Evolutionary conservation across 257 asterid species (phyloP), one percentile per base, ranked within the genome.

Genomic region (Craterostigma plantagineum): DNA sequence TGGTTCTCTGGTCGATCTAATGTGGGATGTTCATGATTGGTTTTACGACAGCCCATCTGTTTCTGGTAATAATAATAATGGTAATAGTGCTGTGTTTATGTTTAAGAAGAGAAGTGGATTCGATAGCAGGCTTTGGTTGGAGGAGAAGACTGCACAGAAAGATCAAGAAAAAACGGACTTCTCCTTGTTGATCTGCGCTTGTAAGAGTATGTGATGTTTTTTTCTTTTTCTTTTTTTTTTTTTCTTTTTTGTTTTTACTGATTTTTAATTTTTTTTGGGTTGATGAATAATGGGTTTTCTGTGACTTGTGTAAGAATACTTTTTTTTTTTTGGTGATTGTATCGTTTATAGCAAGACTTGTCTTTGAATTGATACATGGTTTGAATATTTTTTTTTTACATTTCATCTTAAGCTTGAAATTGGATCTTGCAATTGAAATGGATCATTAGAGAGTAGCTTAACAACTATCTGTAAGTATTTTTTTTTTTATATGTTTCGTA

Each of bases 1-100:
- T 46, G 98, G 98, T 1, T 62, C 79, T 65, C 39, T 79, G 33
- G 69, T 90, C 44, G 98, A 90, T 69, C 61, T 83, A 8, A 67
- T 90, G 94, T 90, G 98, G 98, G 98, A 90, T 58, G 93, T 79
- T 33, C 92, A 83, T 52, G 94, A 67, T 33, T 83, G 95, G 98
- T 77, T 90, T 43, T 66, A 68, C 18, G 60, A 60, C 45, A 53
- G 78, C 8, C 57, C 34, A 12, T 44, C 83, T 14, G 30, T 2
- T 6, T 23, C 30, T 6, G 30, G 30, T 2, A 23, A 23, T 23
- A 23, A 6, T 23, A 23, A 23, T n/a, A n/a, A n/a, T 23, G 6
- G 30, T 23, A 79, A 81, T 3, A 48, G 34, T 16, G 98, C 84
- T 0, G 93, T 79, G 44, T 90, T 90, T 45, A 74, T 90, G 98